Evolutionary conservation across 257 asterid species (phyloP).

Genomic region (Anisodus tanguticus): DNA sequence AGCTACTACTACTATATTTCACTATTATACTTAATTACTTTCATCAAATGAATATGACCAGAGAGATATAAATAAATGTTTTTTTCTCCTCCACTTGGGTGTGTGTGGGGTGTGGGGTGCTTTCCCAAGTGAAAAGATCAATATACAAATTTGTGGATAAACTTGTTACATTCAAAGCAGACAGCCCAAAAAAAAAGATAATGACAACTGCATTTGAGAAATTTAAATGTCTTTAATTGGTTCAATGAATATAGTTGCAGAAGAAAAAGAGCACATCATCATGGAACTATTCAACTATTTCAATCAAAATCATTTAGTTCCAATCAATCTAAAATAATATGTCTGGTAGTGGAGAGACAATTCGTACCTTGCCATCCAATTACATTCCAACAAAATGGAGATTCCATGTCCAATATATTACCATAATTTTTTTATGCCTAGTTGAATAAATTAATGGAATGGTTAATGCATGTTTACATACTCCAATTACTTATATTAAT

Average conservation of each 20-base stretch:
- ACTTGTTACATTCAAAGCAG: constrained; percentile 5
- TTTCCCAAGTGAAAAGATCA: background rate
- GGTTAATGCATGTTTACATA: constrained; percentile 5
- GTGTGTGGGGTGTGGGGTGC: too few species aligned
- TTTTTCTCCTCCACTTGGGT: background rate
- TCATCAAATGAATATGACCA: background rate
- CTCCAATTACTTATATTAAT: background rate
- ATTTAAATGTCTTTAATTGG: constrained; percentile 14
- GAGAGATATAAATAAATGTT: background rate
- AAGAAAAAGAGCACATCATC: background rate
- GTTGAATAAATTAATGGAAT: background rate
- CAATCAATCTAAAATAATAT: background rate
- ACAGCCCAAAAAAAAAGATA: background rate
- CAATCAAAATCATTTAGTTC: constrained; percentile 32
- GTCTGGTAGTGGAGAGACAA: constrained; percentile 26
- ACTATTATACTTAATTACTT: background rate
- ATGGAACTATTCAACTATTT: constrained; percentile 31
- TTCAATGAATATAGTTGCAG: constrained; percentile 17
- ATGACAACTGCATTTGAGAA: background rate
- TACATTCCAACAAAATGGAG: constrained; percentile 5
- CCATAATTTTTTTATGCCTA: background rate
- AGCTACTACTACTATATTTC: background rate
- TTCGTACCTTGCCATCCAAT: constrained; percentile 18
- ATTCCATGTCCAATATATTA: background rate
- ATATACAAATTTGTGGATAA: background rate